Evolutionary conservation across 352 stramenopile species (phyloP).

Genomic region (Globisporangium orthogonon): DNA sequence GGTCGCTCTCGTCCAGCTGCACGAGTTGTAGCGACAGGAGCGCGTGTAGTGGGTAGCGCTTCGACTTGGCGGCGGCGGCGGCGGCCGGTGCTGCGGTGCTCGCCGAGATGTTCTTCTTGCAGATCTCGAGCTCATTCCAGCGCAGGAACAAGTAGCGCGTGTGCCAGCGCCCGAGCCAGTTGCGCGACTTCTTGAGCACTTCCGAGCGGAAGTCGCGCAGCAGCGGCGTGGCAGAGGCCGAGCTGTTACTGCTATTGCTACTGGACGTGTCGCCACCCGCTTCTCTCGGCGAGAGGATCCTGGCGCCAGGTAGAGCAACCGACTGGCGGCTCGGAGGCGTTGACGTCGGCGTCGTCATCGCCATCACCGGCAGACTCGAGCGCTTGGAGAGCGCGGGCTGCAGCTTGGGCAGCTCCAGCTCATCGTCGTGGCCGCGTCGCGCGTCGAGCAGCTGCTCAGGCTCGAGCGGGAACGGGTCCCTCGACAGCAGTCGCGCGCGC

Average conservation of each 20-base stretch:
- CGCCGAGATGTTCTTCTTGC: slow-evolving; percentile 23
- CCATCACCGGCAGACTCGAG: slow-evolving; percentile 5
- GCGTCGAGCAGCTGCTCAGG: slow-evolving; percentile 9
- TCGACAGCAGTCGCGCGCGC: slow-evolving; percentile 25
- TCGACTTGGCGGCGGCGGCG: slow-evolving; percentile 11
- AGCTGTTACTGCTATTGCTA: slow-evolving; percentile 7
- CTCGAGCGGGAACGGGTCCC: slow-evolving; percentile 32
- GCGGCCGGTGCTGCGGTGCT: neutral
- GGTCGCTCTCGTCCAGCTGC: slow-evolving; percentile 42
- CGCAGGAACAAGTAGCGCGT: slow-evolving; percentile 35
- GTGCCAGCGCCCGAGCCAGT: slow-evolving; percentile 59
- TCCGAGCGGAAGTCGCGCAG: slow-evolving; percentile 39
- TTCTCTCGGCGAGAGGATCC: neutral
- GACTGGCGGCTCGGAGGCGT: neutral
- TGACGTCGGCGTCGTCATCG: neutral
- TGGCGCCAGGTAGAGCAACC: neutral
- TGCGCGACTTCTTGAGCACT: slow-evolving; percentile 60
- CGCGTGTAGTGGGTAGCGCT: slow-evolving; percentile 35
- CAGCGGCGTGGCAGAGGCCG: slow-evolving; percentile 12
- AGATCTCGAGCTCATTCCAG: slow-evolving; percentile 52
- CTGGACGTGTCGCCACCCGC: neutral
- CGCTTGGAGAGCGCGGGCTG: slow-evolving; percentile 7
- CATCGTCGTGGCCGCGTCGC: slow-evolving; percentile 5
- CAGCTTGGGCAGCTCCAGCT: slow-evolving; percentile 15
- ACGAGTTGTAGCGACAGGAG: slow-evolving; percentile 47